Evolutionary conservation across 805 yeast genomes (phyloP), one percentile per base, ranked within the genome.

Genomic region (Saturnispora gosingensis): DNA sequence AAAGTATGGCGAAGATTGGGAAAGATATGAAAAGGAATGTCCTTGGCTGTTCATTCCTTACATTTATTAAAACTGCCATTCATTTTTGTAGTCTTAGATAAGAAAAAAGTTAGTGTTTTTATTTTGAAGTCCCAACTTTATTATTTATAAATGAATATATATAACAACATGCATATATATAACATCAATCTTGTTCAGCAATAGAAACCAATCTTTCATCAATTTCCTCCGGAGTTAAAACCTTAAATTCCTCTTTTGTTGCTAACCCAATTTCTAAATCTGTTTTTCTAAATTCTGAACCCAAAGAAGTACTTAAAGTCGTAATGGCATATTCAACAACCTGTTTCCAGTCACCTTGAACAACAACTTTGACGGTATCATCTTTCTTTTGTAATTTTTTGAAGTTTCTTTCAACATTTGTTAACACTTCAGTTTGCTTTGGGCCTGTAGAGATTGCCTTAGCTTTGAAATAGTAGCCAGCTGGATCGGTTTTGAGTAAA

Each of bases 1-100:
- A 66, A 93, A 93, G 73, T 93, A 93, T 63, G 98, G 98, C 44
- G 84, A 80, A 43, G 99, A 93, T 70, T 93, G 97, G 97, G 85
- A 79, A 56, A 79, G 78, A 65, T 93, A 90, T 71, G 74, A 80
- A 61, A 80, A 86, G 61, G 85, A 82, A 53, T 91, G 97, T 67
- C 98, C 98, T 30, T 93, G 87, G 70, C 66, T 88, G 64, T 89
- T 88, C 70, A 86, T 93, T 66, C 99, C 99, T 43, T 88, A 81
- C 59, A 82, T 90, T 43, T 85, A 76, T 63, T 88, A 38, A 38
- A 18, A 16, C 3, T 20, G 42, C 20, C 15, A 36, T n/a, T 16
- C 10, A 25, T 35, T 15, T 7, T 1, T n/a, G 20, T 36, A 36
- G 7, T 7, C n/a, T 15, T 8, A n/a, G 42, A 16, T 18, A 18